A percentile compares a stretch with the other conserved stretches of the same genome.
Conservation (phyloP, 345 rosid genomes). For the Luvunga scandens region DNA sequence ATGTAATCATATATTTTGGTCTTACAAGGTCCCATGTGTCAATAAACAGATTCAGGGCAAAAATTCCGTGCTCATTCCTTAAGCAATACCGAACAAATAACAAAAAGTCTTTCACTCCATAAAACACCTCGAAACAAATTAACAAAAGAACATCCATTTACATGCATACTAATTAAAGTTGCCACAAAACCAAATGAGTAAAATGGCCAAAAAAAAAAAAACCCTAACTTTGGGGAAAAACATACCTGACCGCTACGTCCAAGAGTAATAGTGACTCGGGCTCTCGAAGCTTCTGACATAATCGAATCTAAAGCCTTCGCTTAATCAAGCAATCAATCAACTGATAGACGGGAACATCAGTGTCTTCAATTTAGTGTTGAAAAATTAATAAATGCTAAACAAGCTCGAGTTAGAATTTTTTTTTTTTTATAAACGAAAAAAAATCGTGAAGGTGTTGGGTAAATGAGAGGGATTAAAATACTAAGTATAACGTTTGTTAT, state of each 20-base stretch:
- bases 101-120: background rate
- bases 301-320: slow-evolving; percentile 36
- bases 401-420: background rate
- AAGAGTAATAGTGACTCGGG: slow-evolving; percentile 78
- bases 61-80: background rate
- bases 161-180: background rate
- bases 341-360: slow-evolving; percentile 10
- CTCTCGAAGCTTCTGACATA: slow-evolving; percentile 73
- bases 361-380: slow-evolving; percentile 4
- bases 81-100: slow-evolving; percentile 12
- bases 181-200: background rate
- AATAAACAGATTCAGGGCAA: background rate
- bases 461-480: no score
- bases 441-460: background rate
- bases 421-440: background rate
- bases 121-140: background rate
- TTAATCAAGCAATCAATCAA: slow-evolving; percentile 15
- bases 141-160: background rate
- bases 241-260: slow-evolving; percentile 83
- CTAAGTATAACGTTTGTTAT: background rate
- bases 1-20: background rate
- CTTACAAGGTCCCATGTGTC: background rate
- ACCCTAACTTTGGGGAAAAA: background rate
- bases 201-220: background rate
- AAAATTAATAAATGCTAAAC: slow-evolving; percentile 14